Conservation (phyloP, 1,139 yeast genomes). For the Hemisphaericaspora xylofermentans region DNA sequence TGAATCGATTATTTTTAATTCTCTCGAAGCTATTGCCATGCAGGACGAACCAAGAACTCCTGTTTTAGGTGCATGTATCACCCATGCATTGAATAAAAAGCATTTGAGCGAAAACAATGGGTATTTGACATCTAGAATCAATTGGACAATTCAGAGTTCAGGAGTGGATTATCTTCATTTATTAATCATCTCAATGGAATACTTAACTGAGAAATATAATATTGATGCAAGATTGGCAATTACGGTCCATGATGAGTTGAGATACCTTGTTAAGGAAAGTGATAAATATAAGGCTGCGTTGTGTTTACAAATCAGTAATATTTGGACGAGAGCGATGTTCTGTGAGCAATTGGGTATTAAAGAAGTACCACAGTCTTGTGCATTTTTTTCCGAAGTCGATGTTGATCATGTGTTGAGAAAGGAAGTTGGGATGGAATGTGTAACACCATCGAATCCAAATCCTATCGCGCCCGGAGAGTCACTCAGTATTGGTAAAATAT, state of each 20-base stretch:
- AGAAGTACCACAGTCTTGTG: conserved; percentile 92
- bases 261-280: conserved; percentile 73
- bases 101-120: conserved; percentile 65
- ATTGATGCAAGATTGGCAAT: conserved; percentile 79
- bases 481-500: conserved; percentile 54
- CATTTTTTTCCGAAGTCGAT: conserved; percentile 93
- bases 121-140: conserved; percentile 86
- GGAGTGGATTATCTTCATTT: conserved; percentile 96
- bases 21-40: conserved; percentile 83
- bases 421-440: conserved; percentile 84
- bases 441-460: conserved; percentile 80
- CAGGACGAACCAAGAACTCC: conserved; percentile 87
- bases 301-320: conserved; percentile 81
- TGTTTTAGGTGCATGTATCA: conserved; percentile 88
- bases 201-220: conserved; percentile 60
- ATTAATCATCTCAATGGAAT: conserved; percentile 84
- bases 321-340: conserved; percentile 97
- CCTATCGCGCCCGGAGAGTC: conserved; percentile 82
- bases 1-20: conserved; percentile 88
- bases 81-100: conserved; percentile 70
- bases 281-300: conserved; percentile 77
- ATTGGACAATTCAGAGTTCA: conserved; percentile 98
- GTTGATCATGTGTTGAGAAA: conserved; percentile 84
- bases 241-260: conserved; percentile 93
- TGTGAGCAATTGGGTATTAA: conserved; percentile 88